Conservation (phyloP, 306 rosid species). For the Trichosanthes cucumerina region DNA sequence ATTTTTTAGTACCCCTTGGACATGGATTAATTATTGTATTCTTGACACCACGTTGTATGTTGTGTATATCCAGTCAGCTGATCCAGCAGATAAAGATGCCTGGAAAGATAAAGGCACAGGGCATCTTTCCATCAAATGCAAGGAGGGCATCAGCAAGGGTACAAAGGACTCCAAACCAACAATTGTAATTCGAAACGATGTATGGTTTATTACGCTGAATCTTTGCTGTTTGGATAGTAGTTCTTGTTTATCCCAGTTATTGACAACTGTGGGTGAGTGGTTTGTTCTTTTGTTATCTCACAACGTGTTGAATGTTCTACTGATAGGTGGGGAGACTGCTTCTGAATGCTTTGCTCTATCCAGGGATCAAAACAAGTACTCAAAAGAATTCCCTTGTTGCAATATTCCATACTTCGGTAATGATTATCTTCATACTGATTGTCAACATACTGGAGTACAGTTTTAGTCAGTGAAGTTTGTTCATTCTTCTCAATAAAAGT, state of each 20-base stretch:
- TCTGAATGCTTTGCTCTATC: constrained; percentile 84
- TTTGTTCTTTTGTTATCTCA: neutral
- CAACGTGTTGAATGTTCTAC: neutral
- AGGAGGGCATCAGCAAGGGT: constrained; percentile 82
- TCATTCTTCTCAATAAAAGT: neutral
- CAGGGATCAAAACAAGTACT: constrained; percentile 79
- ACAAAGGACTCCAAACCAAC: constrained; percentile 92
- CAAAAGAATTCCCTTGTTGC: constrained; percentile 93
- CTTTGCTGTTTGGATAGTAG: neutral
- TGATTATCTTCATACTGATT: neutral
- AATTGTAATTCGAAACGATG: constrained; percentile 85
- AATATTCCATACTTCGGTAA: constrained; percentile 88
- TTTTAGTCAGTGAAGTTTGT: neutral
- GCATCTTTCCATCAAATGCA: constrained; percentile 78
- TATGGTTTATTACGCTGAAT: constrained; percentile 19
- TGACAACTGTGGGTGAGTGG: neutral
- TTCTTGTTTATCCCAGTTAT: neutral
- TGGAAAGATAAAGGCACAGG: constrained; percentile 98
- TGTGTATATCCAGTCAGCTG: constrained; percentile 55
- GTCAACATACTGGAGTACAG: neutral
- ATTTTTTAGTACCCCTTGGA: neutral
- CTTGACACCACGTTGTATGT: constrained; percentile 2
- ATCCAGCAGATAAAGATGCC: constrained; percentile 63
- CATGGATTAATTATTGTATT: neutral
- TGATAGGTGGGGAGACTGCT: constrained; percentile 84